Evolutionary conservation across 1,284 basidiomycete genomes (phyloP).

Genomic region (Inonotus obliquus): DNA sequence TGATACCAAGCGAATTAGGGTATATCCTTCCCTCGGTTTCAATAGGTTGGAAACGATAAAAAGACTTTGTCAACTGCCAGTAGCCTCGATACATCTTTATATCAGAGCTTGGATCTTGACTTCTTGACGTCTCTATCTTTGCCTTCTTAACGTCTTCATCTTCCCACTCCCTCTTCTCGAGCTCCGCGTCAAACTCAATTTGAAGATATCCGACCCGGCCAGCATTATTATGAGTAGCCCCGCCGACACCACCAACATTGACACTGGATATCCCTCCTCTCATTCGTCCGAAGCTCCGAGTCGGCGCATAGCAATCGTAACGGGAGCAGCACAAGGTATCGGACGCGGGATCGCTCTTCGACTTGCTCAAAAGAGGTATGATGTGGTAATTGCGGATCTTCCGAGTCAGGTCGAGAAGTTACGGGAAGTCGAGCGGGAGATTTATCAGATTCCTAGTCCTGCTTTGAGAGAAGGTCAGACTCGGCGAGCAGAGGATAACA

Average conservation of each 20-base stretch:
- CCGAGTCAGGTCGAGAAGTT: background rate
- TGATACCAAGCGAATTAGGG: too few relatives aligned
- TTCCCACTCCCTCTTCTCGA: background rate
- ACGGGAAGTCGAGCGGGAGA: background rate
- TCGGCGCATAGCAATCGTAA: conserved; percentile 9
- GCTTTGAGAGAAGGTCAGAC: background rate
- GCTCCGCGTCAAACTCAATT: too few relatives aligned
- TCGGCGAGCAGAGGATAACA: background rate
- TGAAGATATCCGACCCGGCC: too few relatives aligned
- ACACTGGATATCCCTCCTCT: too few relatives aligned
- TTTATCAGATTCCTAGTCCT: background rate
- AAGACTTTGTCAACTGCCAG: too few relatives aligned
- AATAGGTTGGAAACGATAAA: too few relatives aligned
- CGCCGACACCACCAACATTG: too few relatives aligned
- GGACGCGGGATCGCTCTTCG: conserved; percentile 19
- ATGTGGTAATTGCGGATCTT: conserved; percentile 20
- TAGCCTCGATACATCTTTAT: background rate
- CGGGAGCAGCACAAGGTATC: conserved; percentile 24
- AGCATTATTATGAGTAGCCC: too few relatives aligned
- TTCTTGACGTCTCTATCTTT: background rate
- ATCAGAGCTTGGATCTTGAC: background rate
- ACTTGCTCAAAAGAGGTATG: conserved; percentile 20
- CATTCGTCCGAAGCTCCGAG: background rate
- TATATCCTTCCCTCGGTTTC: too few relatives aligned
- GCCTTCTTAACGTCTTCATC: background rate